phyloP scores from a whole-genome alignment of 768 basidiomycete species.

The Psilocybe azurescens region DNA sequence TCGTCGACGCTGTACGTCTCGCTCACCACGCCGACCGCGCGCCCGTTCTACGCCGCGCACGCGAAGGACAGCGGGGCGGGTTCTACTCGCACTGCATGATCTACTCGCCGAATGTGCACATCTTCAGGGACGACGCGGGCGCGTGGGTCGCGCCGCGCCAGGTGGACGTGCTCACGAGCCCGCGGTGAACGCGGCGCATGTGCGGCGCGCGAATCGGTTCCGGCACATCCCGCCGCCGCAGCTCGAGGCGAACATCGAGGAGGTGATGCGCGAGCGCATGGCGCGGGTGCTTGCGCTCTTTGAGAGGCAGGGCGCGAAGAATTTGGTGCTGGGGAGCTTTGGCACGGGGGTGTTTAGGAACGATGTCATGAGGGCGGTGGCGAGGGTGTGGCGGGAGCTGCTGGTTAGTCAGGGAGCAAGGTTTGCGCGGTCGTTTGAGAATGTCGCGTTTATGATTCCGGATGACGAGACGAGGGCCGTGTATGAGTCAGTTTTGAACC shows the following conservation, averaged over 20 bases:
- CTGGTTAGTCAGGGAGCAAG: not conserved
- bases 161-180: conserved; percentile 68
- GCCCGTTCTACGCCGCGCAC: conserved; percentile 65
- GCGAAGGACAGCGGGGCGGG: conserved; percentile 49
- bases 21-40: conserved; percentile 55
- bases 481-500: not conserved
- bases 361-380: conserved; percentile 54
- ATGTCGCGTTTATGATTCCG: not conserved
- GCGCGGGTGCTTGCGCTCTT: conserved; percentile 66
- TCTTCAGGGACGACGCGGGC: conserved; percentile 66
- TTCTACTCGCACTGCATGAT: conserved; percentile 78
- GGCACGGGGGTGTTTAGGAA: conserved; percentile 81
- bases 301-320: conserved; percentile 57
- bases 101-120: conserved; percentile 62
- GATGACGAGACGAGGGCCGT: not conserved
- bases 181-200: conserved; percentile 67
- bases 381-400: conserved; percentile 53
- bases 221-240: conserved; percentile 15
- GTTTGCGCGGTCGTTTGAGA: not conserved
- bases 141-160: conserved; percentile 58
- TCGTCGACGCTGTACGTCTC: conserved; percentile 70
- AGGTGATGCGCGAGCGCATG: conserved; percentile 73
- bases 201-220: conserved; percentile 24
- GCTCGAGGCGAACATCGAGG: conserved; percentile 31
- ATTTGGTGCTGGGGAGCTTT: conserved; percentile 73